Evolutionary conservation across 257 asterid species (phyloP), one percentile per base, ranked within the genome.

Genomic region (Fraxinus excelsior): DNA sequence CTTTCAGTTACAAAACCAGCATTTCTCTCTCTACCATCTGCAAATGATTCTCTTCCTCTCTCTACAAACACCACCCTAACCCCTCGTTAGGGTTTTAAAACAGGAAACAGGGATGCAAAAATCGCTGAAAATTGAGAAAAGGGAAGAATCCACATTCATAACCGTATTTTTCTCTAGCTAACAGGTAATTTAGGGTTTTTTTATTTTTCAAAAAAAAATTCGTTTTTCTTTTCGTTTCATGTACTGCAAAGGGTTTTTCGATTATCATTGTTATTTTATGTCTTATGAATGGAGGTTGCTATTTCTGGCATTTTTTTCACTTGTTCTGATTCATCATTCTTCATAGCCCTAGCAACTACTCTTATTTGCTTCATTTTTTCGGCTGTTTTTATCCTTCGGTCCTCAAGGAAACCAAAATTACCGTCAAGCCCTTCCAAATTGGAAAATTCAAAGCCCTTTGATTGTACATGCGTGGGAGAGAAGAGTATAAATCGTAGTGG

Each of bases 231-330:
- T 26, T 75, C 76, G 46, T 86, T 86, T 84, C 75, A 86, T 85
- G 90, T 82, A 82, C 76, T 70, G 78, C 85, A 67, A 74, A 78
- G 76, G 40, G 58, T 56, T 69, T 14, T 32, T 75, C 73, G 64
- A 67, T 76, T 29, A 18, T 75, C 80, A 46, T 85, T 86, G 71
- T 49, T 25, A 82, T 84, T 85, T 80, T 80, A 81, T 89, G 92
- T 76, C 88, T 74, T 82, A 79, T 89, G 90, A 86, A 92, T 92
- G 97, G 96, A 86, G 82, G 81, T 78, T 82, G 32, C 73, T 51
- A 62, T 80, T 80, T 81, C 68, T 79, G 69, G 86, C 79, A 73
- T 71, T 79, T 83, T 78, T 78, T 53, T 66, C 72, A 10, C 83
- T 58, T 79, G 75, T 85, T 73, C 82, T 85, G 77, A 72, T 34